Conservation (phyloP, 495 filamentous ascomycete genomes). For the Trichocladium antarcticum region DNA sequence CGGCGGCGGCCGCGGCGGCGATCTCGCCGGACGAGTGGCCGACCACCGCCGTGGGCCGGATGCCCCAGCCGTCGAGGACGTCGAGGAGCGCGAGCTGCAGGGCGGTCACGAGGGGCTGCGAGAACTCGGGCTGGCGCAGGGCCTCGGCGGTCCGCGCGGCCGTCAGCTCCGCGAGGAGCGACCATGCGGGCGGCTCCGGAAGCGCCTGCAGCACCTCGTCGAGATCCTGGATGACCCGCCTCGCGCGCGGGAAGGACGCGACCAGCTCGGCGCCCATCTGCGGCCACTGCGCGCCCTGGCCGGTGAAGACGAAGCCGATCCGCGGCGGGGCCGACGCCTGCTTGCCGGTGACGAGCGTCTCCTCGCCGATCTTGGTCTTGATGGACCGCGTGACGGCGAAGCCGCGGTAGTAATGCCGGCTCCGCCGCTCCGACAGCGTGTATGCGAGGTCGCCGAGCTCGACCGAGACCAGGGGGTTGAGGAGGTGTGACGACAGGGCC, state of each 20-base stretch:
- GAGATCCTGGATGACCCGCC: conserved; percentile 8
- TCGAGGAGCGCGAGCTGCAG: conserved; percentile 42
- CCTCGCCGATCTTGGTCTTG: neutral
- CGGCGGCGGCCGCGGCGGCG: conserved; percentile 30
- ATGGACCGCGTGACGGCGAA: neutral
- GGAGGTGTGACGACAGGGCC: no score
- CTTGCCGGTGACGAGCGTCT: neutral
- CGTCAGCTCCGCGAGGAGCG: neutral
- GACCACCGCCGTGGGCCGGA: conserved; percentile 38
- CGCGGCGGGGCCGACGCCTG: neutral
- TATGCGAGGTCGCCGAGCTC: conserved; percentile 17
- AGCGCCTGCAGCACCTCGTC: conserved; percentile 27
- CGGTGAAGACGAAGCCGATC: conserved; percentile 30
- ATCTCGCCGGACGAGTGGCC: conserved; percentile 55
- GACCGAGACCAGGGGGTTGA: conserved; percentile 3
- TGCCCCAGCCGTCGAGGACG: conserved; percentile 34
- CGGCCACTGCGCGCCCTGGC: conserved; percentile 36
- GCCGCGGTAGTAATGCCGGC: neutral
- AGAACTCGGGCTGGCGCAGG: conserved; percentile 9
- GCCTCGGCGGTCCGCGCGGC: neutral
- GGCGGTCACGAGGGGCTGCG: conserved; percentile 37
- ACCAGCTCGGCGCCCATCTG: conserved; percentile 40
- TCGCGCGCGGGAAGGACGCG: conserved; percentile 15
- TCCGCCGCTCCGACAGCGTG: conserved; percentile 17
- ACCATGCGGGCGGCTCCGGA: conserved; percentile 14